These are phyloP conservation scores for Phytophthora sojae DNA, from an alignment of 352 stramenopile species.

Conservation along the genomic window DNA sequence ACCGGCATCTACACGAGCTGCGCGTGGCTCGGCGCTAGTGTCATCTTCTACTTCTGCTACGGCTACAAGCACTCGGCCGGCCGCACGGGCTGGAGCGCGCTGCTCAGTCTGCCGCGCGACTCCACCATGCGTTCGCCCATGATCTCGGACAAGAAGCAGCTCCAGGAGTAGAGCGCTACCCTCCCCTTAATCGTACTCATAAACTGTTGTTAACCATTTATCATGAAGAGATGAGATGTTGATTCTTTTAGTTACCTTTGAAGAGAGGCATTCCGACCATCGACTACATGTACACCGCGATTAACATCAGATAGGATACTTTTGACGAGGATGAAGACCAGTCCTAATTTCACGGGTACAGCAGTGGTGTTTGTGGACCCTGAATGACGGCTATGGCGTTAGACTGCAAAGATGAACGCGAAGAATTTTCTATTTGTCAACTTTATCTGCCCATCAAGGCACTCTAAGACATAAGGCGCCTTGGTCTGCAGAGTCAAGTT, in stretches of 20 bases:
- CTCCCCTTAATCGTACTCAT: constrained; percentile 11
- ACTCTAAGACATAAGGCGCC: background rate
- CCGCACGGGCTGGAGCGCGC: constrained; percentile 63
- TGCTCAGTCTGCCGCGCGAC: constrained; percentile 62
- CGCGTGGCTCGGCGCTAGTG: constrained; percentile 62
- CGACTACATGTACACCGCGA: too few species aligned
- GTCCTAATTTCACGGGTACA: too few species aligned
- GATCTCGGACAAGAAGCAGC: constrained; percentile 52
- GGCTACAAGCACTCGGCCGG: constrained; percentile 75
- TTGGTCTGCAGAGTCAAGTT: background rate
- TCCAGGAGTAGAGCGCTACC: constrained; percentile 30
- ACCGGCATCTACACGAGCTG: constrained; percentile 58
- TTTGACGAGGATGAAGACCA: too few species aligned
- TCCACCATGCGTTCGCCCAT: constrained; percentile 62
- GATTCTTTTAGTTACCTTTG: too few species aligned
- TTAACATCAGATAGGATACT: too few species aligned
- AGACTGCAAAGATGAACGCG: too few species aligned
- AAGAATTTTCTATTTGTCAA: background rate
- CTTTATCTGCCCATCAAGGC: background rate
- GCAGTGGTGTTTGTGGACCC: too few species aligned
- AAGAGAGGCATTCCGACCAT: too few species aligned
- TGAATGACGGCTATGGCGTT: too few species aligned
- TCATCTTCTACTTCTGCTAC: constrained; percentile 85
- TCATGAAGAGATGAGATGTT: too few species aligned
- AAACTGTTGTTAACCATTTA: constrained; percentile 5